phyloP scores from a whole-genome alignment of 768 basidiomycete species.

The Phlebiopsis flavidoalba region DNA sequence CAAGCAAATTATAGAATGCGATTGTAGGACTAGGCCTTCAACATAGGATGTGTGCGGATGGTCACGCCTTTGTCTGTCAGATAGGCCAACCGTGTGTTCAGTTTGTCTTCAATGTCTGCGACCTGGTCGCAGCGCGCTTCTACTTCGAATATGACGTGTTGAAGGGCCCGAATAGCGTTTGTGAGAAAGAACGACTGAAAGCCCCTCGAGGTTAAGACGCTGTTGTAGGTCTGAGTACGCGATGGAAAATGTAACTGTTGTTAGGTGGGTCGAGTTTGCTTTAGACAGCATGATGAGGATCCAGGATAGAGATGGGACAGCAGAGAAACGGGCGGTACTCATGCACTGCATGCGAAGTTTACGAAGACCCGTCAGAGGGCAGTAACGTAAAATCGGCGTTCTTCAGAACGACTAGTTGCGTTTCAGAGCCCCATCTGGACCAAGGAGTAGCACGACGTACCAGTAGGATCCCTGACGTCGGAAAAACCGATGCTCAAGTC shows the following conservation, averaged over 20 bases:
- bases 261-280: slow-evolving; percentile 5
- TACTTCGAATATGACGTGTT: slow-evolving; percentile 11
- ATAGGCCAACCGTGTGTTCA: background rate
- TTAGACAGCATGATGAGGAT: slow-evolving; percentile 16
- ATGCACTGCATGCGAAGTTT: slow-evolving; percentile 14
- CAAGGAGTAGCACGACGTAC: slow-evolving; percentile 6
- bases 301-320: slow-evolving; percentile 20
- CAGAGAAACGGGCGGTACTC: background rate
- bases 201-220: slow-evolving; percentile 17
- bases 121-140: background rate
- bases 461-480: slow-evolving; percentile 15
- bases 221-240: slow-evolving; percentile 1
- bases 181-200: slow-evolving; percentile 16
- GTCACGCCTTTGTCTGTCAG: background rate
- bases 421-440: background rate
- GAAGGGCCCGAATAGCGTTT: slow-evolving; percentile 7
- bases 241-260: slow-evolving; percentile 11
- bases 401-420: slow-evolving; percentile 13
- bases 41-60: background rate
- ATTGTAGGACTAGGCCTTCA: background rate
- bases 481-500: slow-evolving; percentile 16
- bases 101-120: background rate
- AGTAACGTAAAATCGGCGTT: slow-evolving; percentile 7
- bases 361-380: slow-evolving; percentile 9
- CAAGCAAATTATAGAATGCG: background rate